Evolutionary conservation across 1,284 basidiomycete genomes (phyloP).

Genomic region (Gastroboletus turbinatus): DNA sequence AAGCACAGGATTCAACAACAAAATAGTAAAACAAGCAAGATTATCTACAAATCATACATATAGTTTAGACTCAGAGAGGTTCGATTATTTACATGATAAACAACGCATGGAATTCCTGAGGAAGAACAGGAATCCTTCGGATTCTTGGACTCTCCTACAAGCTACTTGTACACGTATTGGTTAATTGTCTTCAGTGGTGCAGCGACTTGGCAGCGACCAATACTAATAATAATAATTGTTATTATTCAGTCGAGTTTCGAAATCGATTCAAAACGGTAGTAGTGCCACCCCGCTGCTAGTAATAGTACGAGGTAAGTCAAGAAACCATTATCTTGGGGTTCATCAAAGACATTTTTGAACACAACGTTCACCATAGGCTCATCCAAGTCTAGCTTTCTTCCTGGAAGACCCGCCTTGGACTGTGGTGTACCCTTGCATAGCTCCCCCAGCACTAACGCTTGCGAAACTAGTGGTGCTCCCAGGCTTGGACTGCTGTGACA

Average conservation of each 20-base stretch:
- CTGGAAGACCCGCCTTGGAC: slow-evolving; percentile 37
- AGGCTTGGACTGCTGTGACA: slow-evolving; percentile 47
- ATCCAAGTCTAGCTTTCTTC: slow-evolving; percentile 48
- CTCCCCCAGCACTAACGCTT: slow-evolving; percentile 48
- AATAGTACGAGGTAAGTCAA: neutral
- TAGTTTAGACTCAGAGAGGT: neutral
- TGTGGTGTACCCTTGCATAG: slow-evolving; percentile 35
- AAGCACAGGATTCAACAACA: slow-evolving; percentile 20
- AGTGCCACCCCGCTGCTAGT: no score
- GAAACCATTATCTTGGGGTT: neutral
- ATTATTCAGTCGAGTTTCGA: neutral
- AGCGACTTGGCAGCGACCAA: neutral
- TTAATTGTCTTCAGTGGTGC: neutral
- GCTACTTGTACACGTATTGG: neutral
- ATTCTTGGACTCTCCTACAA: neutral
- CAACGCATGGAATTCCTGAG: no score
- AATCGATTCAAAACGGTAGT: neutral
- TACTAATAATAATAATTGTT: neutral
- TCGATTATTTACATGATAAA: neutral
- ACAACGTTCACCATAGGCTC: neutral
- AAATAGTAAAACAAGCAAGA: slow-evolving; percentile 13
- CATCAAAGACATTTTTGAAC: neutral
- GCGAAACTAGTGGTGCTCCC: slow-evolving; percentile 50
- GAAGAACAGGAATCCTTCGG: no score
- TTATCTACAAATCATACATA: slow-evolving; percentile 1